A percentile compares a stretch with the other conserved stretches of the same genome.
These are phyloP conservation scores for Camelina laxa DNA, from an alignment of 345 rosid species.

Conservation along the genomic window DNA sequence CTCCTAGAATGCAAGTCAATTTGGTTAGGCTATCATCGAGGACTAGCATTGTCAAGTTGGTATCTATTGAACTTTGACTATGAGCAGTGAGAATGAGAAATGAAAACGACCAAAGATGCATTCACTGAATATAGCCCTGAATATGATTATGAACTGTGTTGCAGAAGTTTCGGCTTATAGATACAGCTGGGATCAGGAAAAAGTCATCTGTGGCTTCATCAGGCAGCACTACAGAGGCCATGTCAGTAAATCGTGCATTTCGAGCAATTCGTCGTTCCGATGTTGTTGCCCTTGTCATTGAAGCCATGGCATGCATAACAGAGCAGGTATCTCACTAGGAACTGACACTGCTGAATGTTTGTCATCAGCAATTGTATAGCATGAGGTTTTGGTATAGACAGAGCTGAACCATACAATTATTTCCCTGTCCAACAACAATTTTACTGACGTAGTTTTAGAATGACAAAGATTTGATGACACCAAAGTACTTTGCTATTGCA, in stretches of 20 bases:
- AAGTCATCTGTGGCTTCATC: constrained; percentile 87
- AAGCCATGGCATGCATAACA: constrained; percentile 94
- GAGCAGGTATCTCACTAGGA: constrained; percentile 72
- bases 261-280: constrained; percentile 93
- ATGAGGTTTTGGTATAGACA: neutral
- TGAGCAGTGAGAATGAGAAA: neutral
- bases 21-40: constrained; percentile 13
- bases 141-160: constrained; percentile 34
- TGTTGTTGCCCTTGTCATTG: constrained; percentile 95
- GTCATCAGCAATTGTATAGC: constrained; percentile 8
- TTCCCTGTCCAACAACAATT: neutral
- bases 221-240: constrained; percentile 87
- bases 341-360: neutral
- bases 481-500: constrained; percentile 6
- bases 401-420: neutral
- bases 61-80: constrained; percentile 11
- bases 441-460: constrained; percentile 7
- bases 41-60: constrained; percentile 11
- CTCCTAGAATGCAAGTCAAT: neutral
- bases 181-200: constrained; percentile 97
- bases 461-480: neutral
- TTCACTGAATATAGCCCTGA: constrained; percentile 3
- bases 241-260: constrained; percentile 94
- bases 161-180: constrained; percentile 92
- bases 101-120: constrained; percentile 2